phyloP scores from a whole-genome alignment of 192 early-diverging fungal species.

The Dissophora globulifera region DNA sequence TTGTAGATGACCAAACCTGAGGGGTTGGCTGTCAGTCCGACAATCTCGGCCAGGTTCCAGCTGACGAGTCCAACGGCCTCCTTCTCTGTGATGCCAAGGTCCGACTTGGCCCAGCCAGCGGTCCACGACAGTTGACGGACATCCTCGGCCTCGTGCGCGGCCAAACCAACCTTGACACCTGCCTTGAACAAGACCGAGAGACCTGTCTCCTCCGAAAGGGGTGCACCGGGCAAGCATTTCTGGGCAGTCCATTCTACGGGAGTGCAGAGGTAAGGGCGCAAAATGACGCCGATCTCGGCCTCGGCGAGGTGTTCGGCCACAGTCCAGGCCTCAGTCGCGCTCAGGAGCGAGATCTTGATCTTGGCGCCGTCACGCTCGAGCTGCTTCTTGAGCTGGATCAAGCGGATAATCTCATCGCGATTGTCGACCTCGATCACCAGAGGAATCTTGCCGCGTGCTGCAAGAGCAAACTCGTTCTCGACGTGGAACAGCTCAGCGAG shows the following conservation, averaged over 20 bases:
- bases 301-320: constrained; percentile 67
- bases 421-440: constrained; percentile 59
- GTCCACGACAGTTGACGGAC: constrained; percentile 79
- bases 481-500: constrained; percentile 18
- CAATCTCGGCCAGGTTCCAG: constrained; percentile 76
- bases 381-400: constrained; percentile 68
- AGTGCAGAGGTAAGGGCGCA: constrained; percentile 71
- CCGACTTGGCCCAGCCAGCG: constrained; percentile 75
- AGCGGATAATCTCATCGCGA: constrained; percentile 72
- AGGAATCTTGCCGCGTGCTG: constrained; percentile 62
- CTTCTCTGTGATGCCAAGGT: constrained; percentile 58
- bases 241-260: constrained; percentile 69
- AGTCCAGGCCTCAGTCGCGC: constrained; percentile 75
- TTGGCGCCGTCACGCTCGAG: constrained; percentile 52
- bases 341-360: constrained; percentile 62
- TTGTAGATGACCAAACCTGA: constrained; percentile 70
- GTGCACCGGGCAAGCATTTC: constrained; percentile 67
- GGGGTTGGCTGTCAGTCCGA: constrained; percentile 55
- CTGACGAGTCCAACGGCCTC: constrained; percentile 78
- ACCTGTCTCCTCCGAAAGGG: constrained; percentile 60
- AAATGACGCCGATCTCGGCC: constrained; percentile 69
- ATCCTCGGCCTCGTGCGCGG: constrained; percentile 61
- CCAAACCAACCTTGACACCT: constrained; percentile 71
- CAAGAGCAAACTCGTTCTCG: constrained; percentile 51
- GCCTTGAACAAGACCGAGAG: constrained; percentile 62